A percentile compares a stretch with the other conserved stretches of the same genome.
phyloP scores from a whole-genome alignment of 2,329 filamentous ascomycete species.

The Alternaria brassicae region DNA sequence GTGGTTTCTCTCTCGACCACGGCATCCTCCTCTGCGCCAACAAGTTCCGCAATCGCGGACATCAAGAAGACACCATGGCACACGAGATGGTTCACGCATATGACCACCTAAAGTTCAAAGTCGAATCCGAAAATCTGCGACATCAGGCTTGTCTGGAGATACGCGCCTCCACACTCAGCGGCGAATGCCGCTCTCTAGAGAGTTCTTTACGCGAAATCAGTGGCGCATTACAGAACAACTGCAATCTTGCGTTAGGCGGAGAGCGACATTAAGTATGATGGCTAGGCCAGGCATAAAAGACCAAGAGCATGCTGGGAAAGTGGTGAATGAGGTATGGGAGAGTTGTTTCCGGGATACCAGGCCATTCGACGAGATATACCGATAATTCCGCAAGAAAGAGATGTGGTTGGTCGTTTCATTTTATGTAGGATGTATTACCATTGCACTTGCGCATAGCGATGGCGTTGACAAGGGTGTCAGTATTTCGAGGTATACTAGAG shows the following conservation, averaged over 20 bases:
- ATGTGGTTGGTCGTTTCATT: background rate
- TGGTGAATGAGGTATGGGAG: slow-evolving; percentile 98
- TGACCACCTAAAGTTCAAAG: slow-evolving; percentile 90
- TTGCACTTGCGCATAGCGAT: slow-evolving; percentile 22
- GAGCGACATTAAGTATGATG: slow-evolving; percentile 81
- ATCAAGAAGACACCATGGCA: slow-evolving; percentile 90
- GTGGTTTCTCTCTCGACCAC: slow-evolving; percentile 84
- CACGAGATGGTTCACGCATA: slow-evolving; percentile 99
- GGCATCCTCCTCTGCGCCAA: slow-evolving; percentile 95
- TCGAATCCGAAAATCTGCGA: slow-evolving; percentile 80
- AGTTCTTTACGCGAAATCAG: slow-evolving; percentile 84
- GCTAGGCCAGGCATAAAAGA: slow-evolving; percentile 82
- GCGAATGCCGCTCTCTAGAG: slow-evolving; percentile 87
- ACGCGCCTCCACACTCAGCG: slow-evolving; percentile 87
- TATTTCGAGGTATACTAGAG: background rate
- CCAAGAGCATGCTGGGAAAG: slow-evolving; percentile 81
- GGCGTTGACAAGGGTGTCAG: slow-evolving; percentile 14
- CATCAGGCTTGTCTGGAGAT: slow-evolving; percentile 98
- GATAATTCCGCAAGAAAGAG: slow-evolving; percentile 53
- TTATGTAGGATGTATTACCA: background rate
- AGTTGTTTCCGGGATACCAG: slow-evolving; percentile 94
- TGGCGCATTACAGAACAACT: slow-evolving; percentile 91
- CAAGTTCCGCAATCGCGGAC: slow-evolving; percentile 77
- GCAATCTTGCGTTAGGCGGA: slow-evolving; percentile 84
- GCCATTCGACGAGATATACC: slow-evolving; percentile 96